These are phyloP conservation scores for Aquilaria sinensis DNA, from an alignment of 345 rosid species.

Conservation along the genomic window DNA sequence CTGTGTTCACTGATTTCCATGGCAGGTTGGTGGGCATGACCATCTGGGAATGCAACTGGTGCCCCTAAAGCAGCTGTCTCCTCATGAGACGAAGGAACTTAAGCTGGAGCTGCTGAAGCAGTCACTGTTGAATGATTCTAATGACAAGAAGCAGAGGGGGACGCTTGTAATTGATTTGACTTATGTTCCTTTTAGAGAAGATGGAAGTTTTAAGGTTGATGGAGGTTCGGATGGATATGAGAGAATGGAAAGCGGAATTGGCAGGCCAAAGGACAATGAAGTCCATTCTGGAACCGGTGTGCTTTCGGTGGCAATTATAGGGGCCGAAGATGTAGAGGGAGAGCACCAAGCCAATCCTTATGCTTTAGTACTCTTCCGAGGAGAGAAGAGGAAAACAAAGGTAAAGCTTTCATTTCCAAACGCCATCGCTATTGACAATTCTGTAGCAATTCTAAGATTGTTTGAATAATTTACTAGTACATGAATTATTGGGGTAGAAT, in stretches of 20 bases:
- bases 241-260: constrained; percentile 27
- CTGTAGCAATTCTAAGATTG: too few relatives aligned
- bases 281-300: constrained; percentile 45
- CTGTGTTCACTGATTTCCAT: constrained; percentile 3
- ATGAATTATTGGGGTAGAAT: too few relatives aligned
- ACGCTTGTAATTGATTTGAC: constrained; percentile 45
- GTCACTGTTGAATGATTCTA: constrained; percentile 32
- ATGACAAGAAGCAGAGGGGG: constrained; percentile 54
- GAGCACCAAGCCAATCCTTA: constrained; percentile 58
- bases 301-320: constrained; percentile 50
- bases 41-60: constrained; percentile 66
- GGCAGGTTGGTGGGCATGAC: constrained; percentile 71
- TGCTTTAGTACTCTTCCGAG: constrained; percentile 51
- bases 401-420: constrained; percentile 19
- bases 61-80: constrained; percentile 42
- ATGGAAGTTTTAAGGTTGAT: constrained; percentile 27
- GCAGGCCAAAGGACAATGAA: constrained; percentile 29
- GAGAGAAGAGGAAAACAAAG: constrained; percentile 72
- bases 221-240: constrained; percentile 17
- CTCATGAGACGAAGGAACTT: constrained; percentile 42
- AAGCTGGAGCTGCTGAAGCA: constrained; percentile 61
- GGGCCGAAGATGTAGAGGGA: constrained; percentile 68
- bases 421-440: too few relatives aligned
- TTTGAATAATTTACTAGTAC: too few relatives aligned
- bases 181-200: constrained; percentile 60